phyloP scores from a whole-genome alignment of 2,329 filamentous ascomycete species.

The Cytospora piceae region DNA sequence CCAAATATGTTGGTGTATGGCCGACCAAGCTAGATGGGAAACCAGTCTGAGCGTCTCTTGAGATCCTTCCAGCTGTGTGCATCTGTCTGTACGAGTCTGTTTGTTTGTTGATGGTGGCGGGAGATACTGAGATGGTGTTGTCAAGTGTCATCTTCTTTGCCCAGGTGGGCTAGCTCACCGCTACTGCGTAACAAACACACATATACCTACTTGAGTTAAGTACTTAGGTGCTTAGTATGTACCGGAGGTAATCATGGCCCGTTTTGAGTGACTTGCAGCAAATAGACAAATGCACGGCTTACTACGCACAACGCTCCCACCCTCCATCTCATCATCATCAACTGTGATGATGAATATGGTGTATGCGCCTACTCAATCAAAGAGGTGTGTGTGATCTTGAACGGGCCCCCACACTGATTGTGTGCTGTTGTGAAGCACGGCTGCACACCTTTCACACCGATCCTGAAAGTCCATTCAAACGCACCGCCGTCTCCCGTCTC shows the following conservation, averaged over 20 bases:
- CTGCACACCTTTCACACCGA: no score
- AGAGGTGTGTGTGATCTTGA: no score
- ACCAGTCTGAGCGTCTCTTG: background rate
- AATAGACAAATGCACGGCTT: background rate
- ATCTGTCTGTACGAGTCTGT: background rate
- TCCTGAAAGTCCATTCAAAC: no score
- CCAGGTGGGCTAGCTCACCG: constrained; percentile 27
- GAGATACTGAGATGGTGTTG: no score
- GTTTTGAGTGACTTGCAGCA: constrained; percentile 25
- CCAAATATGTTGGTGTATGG: constrained; percentile 7
- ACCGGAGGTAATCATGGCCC: background rate
- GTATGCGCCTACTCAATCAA: no score
- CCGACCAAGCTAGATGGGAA: constrained; percentile 4
- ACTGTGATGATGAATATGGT: no score
- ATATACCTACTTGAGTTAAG: no score
- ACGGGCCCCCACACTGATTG: no score
- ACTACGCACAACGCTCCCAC: background rate
- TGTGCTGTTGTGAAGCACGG: no score
- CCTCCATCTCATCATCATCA: background rate
- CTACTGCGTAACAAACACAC: constrained; percentile 12
- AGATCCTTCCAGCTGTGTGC: background rate
- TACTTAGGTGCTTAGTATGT: background rate
- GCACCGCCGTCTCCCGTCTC: no score
- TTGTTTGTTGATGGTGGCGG: background rate
- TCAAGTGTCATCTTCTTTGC: background rate